These are phyloP conservation scores for Lolium rigidum DNA, from an alignment of 176 grass and related monocot genomes.

Conservation along the genomic window DNA sequence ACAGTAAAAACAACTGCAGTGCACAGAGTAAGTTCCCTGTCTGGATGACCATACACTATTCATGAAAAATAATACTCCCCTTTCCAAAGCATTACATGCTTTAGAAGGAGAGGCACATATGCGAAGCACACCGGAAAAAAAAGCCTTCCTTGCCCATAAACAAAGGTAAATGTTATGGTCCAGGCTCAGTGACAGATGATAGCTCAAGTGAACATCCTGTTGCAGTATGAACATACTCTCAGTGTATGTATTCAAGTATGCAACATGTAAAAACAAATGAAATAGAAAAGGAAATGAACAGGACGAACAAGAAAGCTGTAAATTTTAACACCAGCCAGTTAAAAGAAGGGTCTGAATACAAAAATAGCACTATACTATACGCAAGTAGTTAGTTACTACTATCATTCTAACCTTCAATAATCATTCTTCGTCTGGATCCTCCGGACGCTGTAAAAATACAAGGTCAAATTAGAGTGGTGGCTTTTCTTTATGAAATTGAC, in stretches of 20 bases:
- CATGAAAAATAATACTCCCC: neutral
- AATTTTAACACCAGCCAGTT: constrained; percentile 14
- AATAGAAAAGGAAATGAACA: constrained; percentile 8
- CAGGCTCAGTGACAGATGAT: neutral
- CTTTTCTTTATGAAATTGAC: constrained; percentile 15
- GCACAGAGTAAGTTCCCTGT: neutral
- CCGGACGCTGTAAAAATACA: constrained; percentile 44
- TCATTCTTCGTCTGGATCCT: constrained; percentile 43
- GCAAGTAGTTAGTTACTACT: constrained; percentile 2
- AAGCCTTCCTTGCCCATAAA: neutral
- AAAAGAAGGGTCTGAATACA: neutral
- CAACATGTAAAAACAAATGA: neutral
- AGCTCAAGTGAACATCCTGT: constrained; percentile 15
- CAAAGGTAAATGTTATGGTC: neutral
- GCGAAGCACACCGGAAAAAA: neutral
- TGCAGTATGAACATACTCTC: neutral
- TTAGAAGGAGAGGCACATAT: neutral
- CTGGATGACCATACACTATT: neutral
- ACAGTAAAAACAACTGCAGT: neutral
- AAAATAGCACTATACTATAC: constrained; percentile 10
- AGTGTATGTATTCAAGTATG: neutral
- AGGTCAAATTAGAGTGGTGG: constrained; percentile 16
- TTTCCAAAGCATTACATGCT: neutral
- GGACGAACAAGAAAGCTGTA: neutral
- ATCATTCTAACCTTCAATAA: constrained; percentile 30